Base-by-base conservation (phyloP, 106 monocot genomes). In the Dioscorea zingiberensis region DNA sequence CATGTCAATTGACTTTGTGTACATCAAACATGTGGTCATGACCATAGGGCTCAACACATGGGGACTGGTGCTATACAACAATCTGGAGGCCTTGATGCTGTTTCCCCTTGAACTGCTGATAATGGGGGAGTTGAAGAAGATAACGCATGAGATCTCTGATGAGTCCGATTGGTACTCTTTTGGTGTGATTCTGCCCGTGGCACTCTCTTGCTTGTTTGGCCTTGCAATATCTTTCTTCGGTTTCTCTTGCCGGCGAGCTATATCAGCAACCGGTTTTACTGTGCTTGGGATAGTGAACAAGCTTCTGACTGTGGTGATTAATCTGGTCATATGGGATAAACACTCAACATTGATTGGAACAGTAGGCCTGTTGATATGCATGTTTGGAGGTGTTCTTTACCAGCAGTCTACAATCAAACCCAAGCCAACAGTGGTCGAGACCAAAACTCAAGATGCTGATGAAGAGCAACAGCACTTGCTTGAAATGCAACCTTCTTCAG, bases 21-120 rank as follows among this genome's bases (percentile, higher is more conserved):
- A 88, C 63, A 88, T 88, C 27, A 88, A 88, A 70, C 88, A 88
- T 59, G 88, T 88, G 1, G 88, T 88, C 24, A 88, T 81, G 84
- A 88, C 88, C 25, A 84, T 88, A 22, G 88, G 88, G 24, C 78
- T 88, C 27, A 88, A 79, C 75, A 88, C 88, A 13, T 88, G 88
- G 88, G 88, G 88, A 12, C 53, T 84, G 59, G 88, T 88, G 26
- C 75, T 88, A 4, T 88, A 81, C 67, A 88, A 88, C 78, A 87
- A 87, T 29, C 38, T 87, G 54, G 87, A 87, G 60, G 87, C 87
- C 21, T 65, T 87, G 47, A 24, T 88, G 74, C 23, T 88, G 55
- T 88, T 81, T 54, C 88, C 84, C 0, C 21, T 88, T 7, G 87
- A 88, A 71, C 68, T 88, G 54, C 72, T 88, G 45, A 64, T 88